Conservation (phyloP, 345 rosid genomes). For the Eucalyptus cloeziana region DNA sequence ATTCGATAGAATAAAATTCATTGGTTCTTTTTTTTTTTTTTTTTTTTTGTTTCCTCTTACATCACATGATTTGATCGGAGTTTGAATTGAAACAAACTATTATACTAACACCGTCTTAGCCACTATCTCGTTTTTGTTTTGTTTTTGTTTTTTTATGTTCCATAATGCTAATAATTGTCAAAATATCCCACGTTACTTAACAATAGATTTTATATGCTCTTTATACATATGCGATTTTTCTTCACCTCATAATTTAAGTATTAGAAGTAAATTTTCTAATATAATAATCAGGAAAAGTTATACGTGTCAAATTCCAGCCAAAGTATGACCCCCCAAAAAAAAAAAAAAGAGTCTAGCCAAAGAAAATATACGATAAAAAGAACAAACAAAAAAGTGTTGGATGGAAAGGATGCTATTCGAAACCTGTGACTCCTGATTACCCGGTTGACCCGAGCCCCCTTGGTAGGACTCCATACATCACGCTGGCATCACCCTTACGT, state of each 20-base stretch:
- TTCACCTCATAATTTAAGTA: neutral
- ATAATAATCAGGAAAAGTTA: neutral
- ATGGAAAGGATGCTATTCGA: neutral
- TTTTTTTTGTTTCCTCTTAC: too few relatives aligned
- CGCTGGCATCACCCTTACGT: fast-evolving
- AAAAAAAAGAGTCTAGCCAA: neutral
- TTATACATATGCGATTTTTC: neutral
- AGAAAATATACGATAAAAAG: too few relatives aligned
- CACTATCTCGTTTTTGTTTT: neutral
- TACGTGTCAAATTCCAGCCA: neutral
- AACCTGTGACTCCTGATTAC: fast-evolving
- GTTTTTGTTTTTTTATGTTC: neutral
- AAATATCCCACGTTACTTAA: neutral
- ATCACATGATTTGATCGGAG: neutral
- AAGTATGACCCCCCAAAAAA: neutral
- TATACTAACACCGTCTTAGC: neutral
- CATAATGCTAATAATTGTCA: neutral
- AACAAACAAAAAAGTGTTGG: too few relatives aligned
- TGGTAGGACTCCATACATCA: neutral
- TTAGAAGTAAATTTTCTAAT: neutral
- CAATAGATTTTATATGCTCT: neutral
- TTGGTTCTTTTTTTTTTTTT: neutral
- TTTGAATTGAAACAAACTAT: neutral
- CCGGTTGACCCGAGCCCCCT: neutral
- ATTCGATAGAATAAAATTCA: neutral